Evolutionary conservation across 164 flowering plant genomes (phyloP).

Genomic region (Nymphaea thermarum): DNA sequence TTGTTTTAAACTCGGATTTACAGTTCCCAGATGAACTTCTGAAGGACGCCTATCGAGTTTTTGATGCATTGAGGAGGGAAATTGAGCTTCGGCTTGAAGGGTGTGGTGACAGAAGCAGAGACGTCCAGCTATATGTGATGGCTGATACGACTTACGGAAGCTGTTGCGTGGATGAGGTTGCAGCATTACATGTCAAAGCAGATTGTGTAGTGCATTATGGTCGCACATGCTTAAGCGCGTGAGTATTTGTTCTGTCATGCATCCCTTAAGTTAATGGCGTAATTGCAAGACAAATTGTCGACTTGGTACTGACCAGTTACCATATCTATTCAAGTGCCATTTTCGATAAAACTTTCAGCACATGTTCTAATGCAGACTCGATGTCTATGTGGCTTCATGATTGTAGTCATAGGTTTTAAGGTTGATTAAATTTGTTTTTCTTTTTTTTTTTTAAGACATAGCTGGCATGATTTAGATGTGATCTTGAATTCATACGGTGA

Average conservation of each 20-base stretch:
- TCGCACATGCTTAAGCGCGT: slow-evolving; percentile 87
- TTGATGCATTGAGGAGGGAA: slow-evolving; percentile 31
- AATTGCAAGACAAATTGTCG: too few relatives aligned
- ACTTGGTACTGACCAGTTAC: too few relatives aligned
- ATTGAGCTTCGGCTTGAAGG: slow-evolving; percentile 8
- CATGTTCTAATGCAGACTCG: too few relatives aligned
- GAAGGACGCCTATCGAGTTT: slow-evolving; percentile 62
- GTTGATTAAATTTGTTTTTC: too few relatives aligned
- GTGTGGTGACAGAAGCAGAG: not conserved
- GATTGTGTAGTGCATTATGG: slow-evolving; percentile 89
- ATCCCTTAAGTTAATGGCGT: not conserved
- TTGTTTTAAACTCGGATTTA: not conserved
- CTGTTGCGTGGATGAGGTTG: slow-evolving; percentile 95
- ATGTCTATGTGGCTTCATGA: too few relatives aligned
- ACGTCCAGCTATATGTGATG: slow-evolving; percentile 59
- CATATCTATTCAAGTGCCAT: not conserved
- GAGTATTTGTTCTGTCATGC: slow-evolving; percentile 14
- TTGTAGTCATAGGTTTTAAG: too few relatives aligned
- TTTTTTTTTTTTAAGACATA: too few relatives aligned
- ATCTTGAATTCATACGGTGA: too few relatives aligned
- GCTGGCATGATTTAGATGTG: too few relatives aligned
- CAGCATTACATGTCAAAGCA: slow-evolving; percentile 70
- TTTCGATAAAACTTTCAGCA: not conserved
- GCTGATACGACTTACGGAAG: slow-evolving; percentile 93
- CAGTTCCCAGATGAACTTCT: slow-evolving; percentile 89